Evolutionary conservation across 225 moss, liverwort and hornwort genomes (phyloP).

Genomic region (Bryoerythrophyllum caledonicum): DNA sequence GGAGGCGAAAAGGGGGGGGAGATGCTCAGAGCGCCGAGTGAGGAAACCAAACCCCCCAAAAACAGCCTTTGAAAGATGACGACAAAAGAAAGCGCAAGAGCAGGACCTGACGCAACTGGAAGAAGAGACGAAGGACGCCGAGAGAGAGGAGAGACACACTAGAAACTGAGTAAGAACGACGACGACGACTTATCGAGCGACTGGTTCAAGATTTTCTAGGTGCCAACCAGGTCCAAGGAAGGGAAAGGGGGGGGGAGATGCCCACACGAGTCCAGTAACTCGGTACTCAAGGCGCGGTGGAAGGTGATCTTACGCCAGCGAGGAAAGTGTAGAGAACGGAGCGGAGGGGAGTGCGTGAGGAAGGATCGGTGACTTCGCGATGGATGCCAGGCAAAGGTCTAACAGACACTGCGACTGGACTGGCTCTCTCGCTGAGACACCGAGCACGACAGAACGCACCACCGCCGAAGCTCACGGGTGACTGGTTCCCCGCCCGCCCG

Average conservation of each 20-base stretch:
- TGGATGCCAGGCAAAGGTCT: slow-evolving; percentile 10
- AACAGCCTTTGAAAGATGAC: slow-evolving; percentile 49
- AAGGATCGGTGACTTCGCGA: slow-evolving; percentile 10
- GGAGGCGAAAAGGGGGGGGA: neutral
- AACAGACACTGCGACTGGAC: neutral
- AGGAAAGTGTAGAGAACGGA: neutral
- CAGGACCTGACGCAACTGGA: slow-evolving; percentile 26
- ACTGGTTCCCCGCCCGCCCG: neutral
- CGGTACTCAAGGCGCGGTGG: neutral
- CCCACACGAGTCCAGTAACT: neutral
- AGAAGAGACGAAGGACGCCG: slow-evolving; percentile 26
- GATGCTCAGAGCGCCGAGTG: slow-evolving; percentile 5
- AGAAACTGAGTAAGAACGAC: neutral
- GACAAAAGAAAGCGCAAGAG: slow-evolving; percentile 55
- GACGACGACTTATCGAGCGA: slow-evolving; percentile 6
- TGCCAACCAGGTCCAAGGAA: slow-evolving; percentile 19
- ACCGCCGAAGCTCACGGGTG: neutral
- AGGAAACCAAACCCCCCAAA: slow-evolving; percentile 29
- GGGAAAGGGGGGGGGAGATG: neutral
- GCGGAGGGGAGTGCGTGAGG: neutral
- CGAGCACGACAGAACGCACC: slow-evolving; percentile 31
- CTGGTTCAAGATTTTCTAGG: slow-evolving; percentile 4
- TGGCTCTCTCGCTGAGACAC: slow-evolving; percentile 13
- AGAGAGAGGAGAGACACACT: neutral
- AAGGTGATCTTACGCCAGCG: neutral